Evolutionary conservation across 257 asterid genomes (phyloP).

Genomic region (Gynochthodes officinalis): DNA sequence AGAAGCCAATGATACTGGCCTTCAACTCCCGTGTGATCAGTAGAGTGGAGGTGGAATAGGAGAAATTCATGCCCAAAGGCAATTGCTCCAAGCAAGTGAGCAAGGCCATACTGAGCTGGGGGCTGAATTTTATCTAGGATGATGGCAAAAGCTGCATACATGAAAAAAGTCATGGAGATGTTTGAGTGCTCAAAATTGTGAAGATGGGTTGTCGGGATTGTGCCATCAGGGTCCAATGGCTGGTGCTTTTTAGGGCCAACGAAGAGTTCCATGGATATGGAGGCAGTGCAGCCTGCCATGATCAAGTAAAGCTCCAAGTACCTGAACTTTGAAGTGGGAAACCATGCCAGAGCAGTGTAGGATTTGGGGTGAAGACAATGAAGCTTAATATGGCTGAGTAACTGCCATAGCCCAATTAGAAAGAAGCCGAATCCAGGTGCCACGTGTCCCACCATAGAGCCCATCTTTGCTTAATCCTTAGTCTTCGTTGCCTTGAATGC

Average conservation of each 20-base stretch:
- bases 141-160: slow-evolving; percentile 51
- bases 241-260: slow-evolving; percentile 47
- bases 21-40: slow-evolving; percentile 74
- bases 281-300: slow-evolving; percentile 33
- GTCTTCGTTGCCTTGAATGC: neutral
- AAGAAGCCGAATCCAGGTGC: slow-evolving; percentile 63
- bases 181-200: slow-evolving; percentile 72
- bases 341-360: slow-evolving; percentile 62
- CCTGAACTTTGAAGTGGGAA: slow-evolving; percentile 40
- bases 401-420: slow-evolving; percentile 72
- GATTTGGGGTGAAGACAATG: slow-evolving; percentile 51
- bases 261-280: slow-evolving; percentile 50
- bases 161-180: slow-evolving; percentile 58
- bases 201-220: slow-evolving; percentile 51
- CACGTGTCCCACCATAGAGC: slow-evolving; percentile 63
- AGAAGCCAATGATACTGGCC: slow-evolving; percentile 80
- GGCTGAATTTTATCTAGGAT: slow-evolving; percentile 43
- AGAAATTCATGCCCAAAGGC: slow-evolving; percentile 70
- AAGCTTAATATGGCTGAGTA: slow-evolving; percentile 59
- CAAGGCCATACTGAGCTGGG: slow-evolving; percentile 39
- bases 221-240: slow-evolving; percentile 38
- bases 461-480: slow-evolving; percentile 26
- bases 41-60: slow-evolving; percentile 71
- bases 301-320: slow-evolving; percentile 54
- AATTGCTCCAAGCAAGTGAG: slow-evolving; percentile 48